A percentile compares a stretch with the other conserved stretches of the same genome.
phyloP scores from a whole-genome alignment of 2,329 filamentous ascomycete species.

The Leptosphaerulina australis region DNA sequence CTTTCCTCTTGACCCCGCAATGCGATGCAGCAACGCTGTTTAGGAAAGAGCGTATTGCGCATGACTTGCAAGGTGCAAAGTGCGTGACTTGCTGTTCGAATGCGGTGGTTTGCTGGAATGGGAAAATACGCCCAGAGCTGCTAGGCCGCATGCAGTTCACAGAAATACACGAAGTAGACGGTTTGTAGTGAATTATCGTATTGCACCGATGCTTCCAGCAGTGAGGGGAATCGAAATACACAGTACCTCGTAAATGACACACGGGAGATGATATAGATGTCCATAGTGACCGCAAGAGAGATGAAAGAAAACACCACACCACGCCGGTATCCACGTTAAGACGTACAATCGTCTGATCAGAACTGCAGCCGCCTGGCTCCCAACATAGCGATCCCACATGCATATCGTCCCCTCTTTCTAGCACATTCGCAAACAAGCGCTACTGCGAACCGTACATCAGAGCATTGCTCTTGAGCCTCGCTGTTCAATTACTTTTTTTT shows the following conservation, averaged over 20 bases:
- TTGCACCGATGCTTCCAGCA: slow-evolving; percentile 33
- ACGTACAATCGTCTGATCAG: slow-evolving; percentile 42
- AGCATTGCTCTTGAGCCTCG: slow-evolving; percentile 35
- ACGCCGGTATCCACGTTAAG: slow-evolving; percentile 46
- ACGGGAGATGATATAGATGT: slow-evolving; percentile 38
- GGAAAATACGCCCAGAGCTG: slow-evolving; percentile 17
- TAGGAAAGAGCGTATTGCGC: slow-evolving; percentile 8
- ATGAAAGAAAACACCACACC: slow-evolving; percentile 39
- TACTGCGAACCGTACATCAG: slow-evolving; percentile 33
- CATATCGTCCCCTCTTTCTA: slow-evolving; percentile 37
- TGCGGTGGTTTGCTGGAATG: slow-evolving; percentile 10
- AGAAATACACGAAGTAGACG: neutral
- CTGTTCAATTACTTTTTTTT: slow-evolving; percentile 47
- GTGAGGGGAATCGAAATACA: slow-evolving; percentile 39
- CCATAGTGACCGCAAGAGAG: slow-evolving; percentile 30
- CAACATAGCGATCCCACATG: slow-evolving; percentile 41
- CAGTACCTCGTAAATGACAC: slow-evolving; percentile 40
- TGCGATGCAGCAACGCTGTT: neutral
- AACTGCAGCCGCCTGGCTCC: slow-evolving; percentile 35
- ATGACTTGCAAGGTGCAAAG: slow-evolving; percentile 12
- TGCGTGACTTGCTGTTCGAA: slow-evolving; percentile 8
- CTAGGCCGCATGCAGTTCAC: slow-evolving; percentile 10
- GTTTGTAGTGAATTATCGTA: slow-evolving; percentile 29
- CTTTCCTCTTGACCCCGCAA: slow-evolving; percentile 9
- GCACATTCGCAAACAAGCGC: slow-evolving; percentile 27